These are phyloP conservation scores for Solanum hybrid DNA, from an alignment of 305 asterid genomes.

Conservation along the genomic window DNA sequence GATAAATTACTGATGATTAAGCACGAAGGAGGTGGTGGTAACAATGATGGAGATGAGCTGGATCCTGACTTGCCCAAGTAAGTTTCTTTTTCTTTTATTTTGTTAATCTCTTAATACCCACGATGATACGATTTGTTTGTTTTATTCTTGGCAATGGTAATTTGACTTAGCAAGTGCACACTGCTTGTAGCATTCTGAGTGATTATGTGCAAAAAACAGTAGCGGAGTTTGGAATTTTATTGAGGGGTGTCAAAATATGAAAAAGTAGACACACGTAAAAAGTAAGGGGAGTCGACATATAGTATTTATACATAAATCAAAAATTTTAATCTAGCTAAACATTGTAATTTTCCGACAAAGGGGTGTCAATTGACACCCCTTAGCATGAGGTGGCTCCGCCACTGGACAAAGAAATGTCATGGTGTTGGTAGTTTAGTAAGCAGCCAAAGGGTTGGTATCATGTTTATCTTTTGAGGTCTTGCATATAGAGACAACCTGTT, in stretches of 20 bases:
- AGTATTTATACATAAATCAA: background rate
- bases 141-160: background rate
- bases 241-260: background rate
- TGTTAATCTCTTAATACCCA: background rate
- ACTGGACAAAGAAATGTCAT: background rate
- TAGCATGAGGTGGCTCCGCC: background rate
- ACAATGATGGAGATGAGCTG: slow-evolving; percentile 43
- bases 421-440: background rate
- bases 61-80: slow-evolving; percentile 95
- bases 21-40: slow-evolving; percentile 70
- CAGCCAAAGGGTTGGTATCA: background rate
- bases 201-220: background rate
- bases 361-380: background rate
- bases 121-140: slow-evolving; percentile 28
- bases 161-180: background rate
- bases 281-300: background rate
- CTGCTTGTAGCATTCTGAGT: background rate
- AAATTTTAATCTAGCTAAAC: background rate
- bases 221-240: background rate
- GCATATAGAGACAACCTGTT: background rate
- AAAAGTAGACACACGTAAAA: background rate
- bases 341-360: background rate
- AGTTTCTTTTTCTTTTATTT: slow-evolving; percentile 16
- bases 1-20: slow-evolving; percentile 81
- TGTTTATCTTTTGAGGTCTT: background rate